Evolutionary conservation across 2,329 filamentous ascomycete genomes (phyloP).

Genomic region (Colletotrichum spinosum): DNA sequence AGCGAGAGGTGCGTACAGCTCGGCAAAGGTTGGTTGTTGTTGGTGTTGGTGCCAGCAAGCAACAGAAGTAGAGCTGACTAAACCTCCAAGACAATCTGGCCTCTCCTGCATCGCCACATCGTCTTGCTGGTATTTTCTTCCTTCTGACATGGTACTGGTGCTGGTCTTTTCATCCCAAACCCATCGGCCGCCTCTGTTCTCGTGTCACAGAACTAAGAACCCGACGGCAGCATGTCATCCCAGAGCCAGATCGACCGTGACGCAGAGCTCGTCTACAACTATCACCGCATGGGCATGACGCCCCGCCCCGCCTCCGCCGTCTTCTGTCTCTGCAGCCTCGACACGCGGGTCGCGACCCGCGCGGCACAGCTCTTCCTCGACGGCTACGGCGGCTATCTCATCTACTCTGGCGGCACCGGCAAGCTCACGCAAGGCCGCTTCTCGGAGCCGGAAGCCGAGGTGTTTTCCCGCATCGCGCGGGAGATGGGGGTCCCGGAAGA

Average conservation of each 20-base stretch:
- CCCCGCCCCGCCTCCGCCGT: constrained; percentile 52
- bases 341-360: constrained; percentile 55
- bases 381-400: constrained; percentile 51
- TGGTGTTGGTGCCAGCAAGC: too few species aligned
- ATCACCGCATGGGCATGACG: constrained; percentile 54
- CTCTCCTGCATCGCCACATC: too few species aligned
- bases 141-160: too few species aligned
- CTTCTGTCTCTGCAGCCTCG: constrained; percentile 61
- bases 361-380: constrained; percentile 56
- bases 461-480: constrained; percentile 55
- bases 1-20: too few species aligned
- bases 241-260: constrained; percentile 41
- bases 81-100: too few species aligned
- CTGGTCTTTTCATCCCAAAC: neutral
- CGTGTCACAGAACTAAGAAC: neutral
- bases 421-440: constrained; percentile 54
- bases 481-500: constrained; percentile 52
- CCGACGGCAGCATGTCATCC: neutral
- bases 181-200: too few species aligned
- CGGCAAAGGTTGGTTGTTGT: too few species aligned
- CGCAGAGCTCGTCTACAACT: constrained; percentile 55
- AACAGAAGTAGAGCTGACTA: too few species aligned
- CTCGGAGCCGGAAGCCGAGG: constrained; percentile 53
- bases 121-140: neutral
- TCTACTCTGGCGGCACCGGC: constrained; percentile 58